Evolutionary conservation across 345 rosid species (phyloP).

Genomic region (Brassica cretica): DNA sequence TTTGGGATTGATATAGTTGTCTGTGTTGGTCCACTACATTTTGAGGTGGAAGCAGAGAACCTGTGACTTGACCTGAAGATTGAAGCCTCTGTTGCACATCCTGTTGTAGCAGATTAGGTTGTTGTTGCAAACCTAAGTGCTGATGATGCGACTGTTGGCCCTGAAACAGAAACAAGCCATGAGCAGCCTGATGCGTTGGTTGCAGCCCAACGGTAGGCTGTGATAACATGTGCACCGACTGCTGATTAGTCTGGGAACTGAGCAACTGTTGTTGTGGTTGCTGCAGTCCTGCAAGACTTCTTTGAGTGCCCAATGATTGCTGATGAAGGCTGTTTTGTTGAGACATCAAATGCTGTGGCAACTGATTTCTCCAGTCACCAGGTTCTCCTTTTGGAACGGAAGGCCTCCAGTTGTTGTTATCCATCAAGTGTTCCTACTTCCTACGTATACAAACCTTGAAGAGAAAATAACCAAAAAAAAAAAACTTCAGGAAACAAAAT

Average conservation of each 20-base stretch:
- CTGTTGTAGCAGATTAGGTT: slow-evolving; percentile 59
- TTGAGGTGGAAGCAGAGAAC: slow-evolving; percentile 74
- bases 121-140: slow-evolving; percentile 76
- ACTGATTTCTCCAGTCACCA: slow-evolving; percentile 53
- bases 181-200: slow-evolving; percentile 52
- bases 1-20: slow-evolving; percentile 1
- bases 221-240: slow-evolving; percentile 62
- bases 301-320: too few species aligned
- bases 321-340: too few species aligned
- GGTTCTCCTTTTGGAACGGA: slow-evolving; percentile 40
- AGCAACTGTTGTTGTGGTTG: slow-evolving; percentile 57
- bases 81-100: slow-evolving; percentile 81
- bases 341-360: slow-evolving; percentile 22
- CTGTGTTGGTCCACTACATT: slow-evolving; percentile 35
- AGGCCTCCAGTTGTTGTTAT: slow-evolving; percentile 50
- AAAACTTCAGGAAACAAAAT: background rate
- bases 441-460: slow-evolving; percentile 15
- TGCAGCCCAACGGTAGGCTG: slow-evolving; percentile 58
- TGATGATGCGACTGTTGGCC: slow-evolving; percentile 87
- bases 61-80: slow-evolving; percentile 59
- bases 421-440: slow-evolving; percentile 34
- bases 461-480: background rate
- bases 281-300: too few species aligned
- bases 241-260: slow-evolving; percentile 73
- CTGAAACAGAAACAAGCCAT: slow-evolving; percentile 61